Evolutionary conservation across 345 rosid species (phyloP).

Genomic region (Brassica carinata): DNA sequence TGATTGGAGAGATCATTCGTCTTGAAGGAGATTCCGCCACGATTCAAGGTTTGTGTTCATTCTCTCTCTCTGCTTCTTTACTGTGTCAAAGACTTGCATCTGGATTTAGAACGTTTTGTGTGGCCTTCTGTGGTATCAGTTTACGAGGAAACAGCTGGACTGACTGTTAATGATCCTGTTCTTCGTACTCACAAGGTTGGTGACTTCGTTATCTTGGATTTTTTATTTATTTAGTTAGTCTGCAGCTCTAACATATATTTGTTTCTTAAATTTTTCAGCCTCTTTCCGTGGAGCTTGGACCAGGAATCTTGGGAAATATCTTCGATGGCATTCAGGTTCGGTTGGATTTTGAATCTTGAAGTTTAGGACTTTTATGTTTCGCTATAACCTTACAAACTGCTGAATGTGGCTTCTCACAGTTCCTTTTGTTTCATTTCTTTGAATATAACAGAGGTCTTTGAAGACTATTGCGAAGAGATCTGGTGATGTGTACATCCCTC

Average conservation of each 20-base stretch:
- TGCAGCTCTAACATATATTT: slow-evolving; percentile 20
- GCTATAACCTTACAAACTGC: background rate
- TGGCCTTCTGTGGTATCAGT: slow-evolving; percentile 46
- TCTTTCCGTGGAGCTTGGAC: slow-evolving; percentile 94
- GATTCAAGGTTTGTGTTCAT: slow-evolving; percentile 68
- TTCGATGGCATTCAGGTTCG: slow-evolving; percentile 97
- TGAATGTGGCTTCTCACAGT: slow-evolving; percentile 1
- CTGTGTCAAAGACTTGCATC: background rate
- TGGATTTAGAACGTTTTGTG: background rate
- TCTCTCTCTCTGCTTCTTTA: background rate
- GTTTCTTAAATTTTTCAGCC: slow-evolving; percentile 60
- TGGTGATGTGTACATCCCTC: too few relatives aligned
- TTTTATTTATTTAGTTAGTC: background rate
- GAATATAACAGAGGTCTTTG: slow-evolving; percentile 74
- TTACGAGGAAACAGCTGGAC: slow-evolving; percentile 93
- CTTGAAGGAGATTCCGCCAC: slow-evolving; percentile 99
- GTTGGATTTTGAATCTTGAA: background rate
- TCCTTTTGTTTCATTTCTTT: background rate
- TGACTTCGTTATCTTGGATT: background rate
- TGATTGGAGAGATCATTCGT: slow-evolving; percentile 95
- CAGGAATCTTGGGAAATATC: slow-evolving; percentile 96
- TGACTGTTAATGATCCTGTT: slow-evolving; percentile 92
- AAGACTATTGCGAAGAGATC: slow-evolving; percentile 47
- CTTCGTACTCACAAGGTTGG: slow-evolving; percentile 84
- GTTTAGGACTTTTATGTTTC: background rate